phyloP scores from a whole-genome alignment of 106 monocot species.

The Phalaenopsis aphrodite region DNA sequence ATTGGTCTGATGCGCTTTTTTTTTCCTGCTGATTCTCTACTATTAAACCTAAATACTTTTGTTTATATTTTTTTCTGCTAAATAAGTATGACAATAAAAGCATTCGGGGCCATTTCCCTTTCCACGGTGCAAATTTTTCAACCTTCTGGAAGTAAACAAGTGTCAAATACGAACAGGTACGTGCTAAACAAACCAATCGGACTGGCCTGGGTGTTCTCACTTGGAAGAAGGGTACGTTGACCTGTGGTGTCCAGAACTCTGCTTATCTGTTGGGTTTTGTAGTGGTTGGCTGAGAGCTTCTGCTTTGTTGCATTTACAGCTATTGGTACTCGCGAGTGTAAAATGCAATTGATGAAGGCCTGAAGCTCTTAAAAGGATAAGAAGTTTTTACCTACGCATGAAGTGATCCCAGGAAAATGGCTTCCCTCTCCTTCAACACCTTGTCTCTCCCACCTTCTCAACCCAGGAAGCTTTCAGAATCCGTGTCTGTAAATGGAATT shows the following conservation, averaged over 20 bases:
- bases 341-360: no score
- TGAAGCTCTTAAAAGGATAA: neutral
- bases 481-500: neutral
- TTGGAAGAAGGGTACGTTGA: neutral
- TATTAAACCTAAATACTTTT: no score
- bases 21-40: no score
- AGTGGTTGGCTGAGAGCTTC: slow-evolving; percentile 3
- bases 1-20: no score
- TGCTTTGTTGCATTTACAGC: neutral
- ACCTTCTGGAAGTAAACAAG: no score
- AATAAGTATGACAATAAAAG: no score
- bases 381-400: neutral
- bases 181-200: no score
- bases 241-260: neutral
- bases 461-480: slow-evolving; percentile 2
- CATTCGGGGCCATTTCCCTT: no score
- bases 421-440: slow-evolving; percentile 1
- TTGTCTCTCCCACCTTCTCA: neutral
- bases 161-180: no score
- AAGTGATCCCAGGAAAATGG: neutral
- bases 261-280: neutral
- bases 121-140: no score
- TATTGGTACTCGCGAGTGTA: neutral
- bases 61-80: no score
- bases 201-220: no score